phyloP scores from a whole-genome alignment of 345 rosid genomes.

The Brassica juncea region DNA sequence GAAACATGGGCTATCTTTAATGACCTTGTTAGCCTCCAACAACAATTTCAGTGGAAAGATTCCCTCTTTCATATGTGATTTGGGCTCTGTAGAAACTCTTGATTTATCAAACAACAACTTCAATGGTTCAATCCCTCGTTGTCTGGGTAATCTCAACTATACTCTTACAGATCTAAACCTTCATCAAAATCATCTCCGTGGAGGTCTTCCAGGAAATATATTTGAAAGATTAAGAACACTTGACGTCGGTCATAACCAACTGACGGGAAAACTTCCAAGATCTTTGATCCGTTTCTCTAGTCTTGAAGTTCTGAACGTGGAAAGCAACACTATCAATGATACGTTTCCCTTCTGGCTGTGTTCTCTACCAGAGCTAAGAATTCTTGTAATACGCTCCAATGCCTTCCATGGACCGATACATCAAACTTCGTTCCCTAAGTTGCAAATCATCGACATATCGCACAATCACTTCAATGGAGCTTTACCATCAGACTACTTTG shows the following conservation, averaged over 20 bases:
- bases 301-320: background rate
- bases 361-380: background rate
- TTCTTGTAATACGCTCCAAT: background rate
- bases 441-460: background rate
- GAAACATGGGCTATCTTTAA: background rate
- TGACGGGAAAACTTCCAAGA: background rate
- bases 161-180: background rate
- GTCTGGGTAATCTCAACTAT: background rate
- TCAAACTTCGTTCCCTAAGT: background rate
- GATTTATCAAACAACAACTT: background rate
- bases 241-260: background rate
- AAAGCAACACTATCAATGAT: background rate
- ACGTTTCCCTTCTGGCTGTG: background rate
- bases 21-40: background rate
- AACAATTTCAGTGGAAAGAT: background rate
- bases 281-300: background rate
- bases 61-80: background rate
- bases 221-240: background rate
- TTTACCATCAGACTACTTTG: background rate
- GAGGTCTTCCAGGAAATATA: background rate
- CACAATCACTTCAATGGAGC: background rate
- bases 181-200: background rate
- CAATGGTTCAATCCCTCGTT: background rate
- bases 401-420: background rate
- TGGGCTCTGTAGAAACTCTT: background rate